Evolutionary conservation across 2,329 filamentous ascomycete genomes (phyloP), one percentile per base, ranked within the genome.

Genomic region (Aspergillus proliferans): DNA sequence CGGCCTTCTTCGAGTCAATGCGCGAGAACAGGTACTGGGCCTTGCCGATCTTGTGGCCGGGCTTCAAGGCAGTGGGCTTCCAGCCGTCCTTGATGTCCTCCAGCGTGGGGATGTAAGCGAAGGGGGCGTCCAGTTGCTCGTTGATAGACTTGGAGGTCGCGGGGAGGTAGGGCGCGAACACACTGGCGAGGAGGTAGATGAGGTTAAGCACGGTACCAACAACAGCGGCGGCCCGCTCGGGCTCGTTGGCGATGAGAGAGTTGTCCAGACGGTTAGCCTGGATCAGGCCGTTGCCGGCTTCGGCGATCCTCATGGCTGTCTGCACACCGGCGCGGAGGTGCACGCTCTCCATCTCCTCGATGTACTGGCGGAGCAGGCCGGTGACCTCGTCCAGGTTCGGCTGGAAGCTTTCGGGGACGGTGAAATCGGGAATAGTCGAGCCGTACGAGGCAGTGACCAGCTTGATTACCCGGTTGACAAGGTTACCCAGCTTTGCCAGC

Each of bases 81-180:
- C 87, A 93, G 41, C 74, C 76, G 53, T 85, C 80, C 1, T 69
- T 66, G 55, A 76, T 64, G 24, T 67, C 58, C 57, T 73, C 60
- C 63, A 71, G 56, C 52, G 69, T 62, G 55, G 87, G 85, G 52
- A 91, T 89, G 33, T 70, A 70, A 43, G 78, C 69, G 61, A 80
- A 71, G 47, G 81, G 66, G 43, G 69, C 71, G 50, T 85, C 81
- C 24, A 97, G 80, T 73, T 96, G 92, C 54, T 80, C 71, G 56
- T 88, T 81, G 58, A 96, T 95, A 28, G 82, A 82, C 51, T 78
- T 78, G 3, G 86, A 78, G 7, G 86, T 91, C n/a, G 79, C 79
- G 38, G 89, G 90, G 77, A 96, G 88, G 72, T 92, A 96, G 0
- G 91, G 91, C 46, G 83, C 82, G 49, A 91, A 80, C 40, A 95